Evolutionary conservation across 2,329 filamentous ascomycete species (phyloP).

Genomic region (Malbranchea cinnamomea): DNA sequence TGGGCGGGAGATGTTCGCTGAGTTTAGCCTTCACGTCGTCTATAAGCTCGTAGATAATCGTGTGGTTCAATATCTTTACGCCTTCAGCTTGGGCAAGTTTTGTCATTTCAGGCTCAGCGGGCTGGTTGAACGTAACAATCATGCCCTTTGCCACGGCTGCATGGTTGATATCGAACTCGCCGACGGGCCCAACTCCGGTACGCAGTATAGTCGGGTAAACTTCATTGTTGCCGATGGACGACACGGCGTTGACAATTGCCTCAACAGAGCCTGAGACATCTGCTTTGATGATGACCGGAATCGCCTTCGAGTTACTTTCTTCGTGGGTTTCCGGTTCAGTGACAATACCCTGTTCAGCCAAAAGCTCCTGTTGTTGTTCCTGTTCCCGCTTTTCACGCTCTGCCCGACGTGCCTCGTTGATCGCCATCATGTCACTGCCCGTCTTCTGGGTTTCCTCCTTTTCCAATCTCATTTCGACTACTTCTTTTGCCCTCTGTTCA

Average conservation of each 20-base stretch:
- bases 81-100: slow-evolving; percentile 53
- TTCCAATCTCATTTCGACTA: slow-evolving; percentile 61
- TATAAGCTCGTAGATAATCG: slow-evolving; percentile 42
- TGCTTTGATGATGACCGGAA: slow-evolving; percentile 79
- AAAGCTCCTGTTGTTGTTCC: slow-evolving; percentile 19
- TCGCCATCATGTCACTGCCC: slow-evolving; percentile 56
- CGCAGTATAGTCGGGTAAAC: slow-evolving; percentile 63
- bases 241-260: slow-evolving; percentile 64
- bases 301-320: slow-evolving; percentile 35
- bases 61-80: slow-evolving; percentile 71
- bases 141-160: slow-evolving; percentile 61
- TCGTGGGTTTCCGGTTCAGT: slow-evolving; percentile 12
- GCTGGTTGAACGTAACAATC: slow-evolving; percentile 75
- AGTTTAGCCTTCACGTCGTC: slow-evolving; percentile 42
- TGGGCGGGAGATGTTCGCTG: slow-evolving; percentile 52
- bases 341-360: slow-evolving; percentile 29
- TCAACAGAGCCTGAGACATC: slow-evolving; percentile 92
- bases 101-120: slow-evolving; percentile 51
- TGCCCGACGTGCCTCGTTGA: slow-evolving; percentile 53
- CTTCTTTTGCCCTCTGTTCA: slow-evolving; percentile 64
- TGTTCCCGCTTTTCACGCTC: slow-evolving; percentile 36
- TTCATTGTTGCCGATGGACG: slow-evolving; percentile 70
- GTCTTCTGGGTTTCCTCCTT: slow-evolving; percentile 52
- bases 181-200: slow-evolving; percentile 60
- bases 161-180: slow-evolving; percentile 79